Conservation (phyloP, 2,329 filamentous ascomycete genomes). For the Lanzia echinophila region DNA sequence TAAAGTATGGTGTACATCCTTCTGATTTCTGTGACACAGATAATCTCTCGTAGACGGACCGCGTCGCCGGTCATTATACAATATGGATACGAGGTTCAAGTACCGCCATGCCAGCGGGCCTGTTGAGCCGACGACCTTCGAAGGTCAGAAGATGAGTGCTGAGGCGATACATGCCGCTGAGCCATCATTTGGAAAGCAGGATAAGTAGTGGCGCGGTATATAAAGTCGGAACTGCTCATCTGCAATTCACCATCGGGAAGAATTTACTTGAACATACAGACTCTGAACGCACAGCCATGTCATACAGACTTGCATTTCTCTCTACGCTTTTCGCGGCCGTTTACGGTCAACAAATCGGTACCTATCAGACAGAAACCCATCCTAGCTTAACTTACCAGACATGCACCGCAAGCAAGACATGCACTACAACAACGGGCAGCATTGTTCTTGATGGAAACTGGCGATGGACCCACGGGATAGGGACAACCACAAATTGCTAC, state of each 20-base stretch:
- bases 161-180: not conserved
- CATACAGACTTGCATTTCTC: constrained; percentile 27
- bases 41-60: constrained; percentile 1
- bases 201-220: not conserved
- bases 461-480: constrained; percentile 46
- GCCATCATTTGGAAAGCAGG: not conserved
- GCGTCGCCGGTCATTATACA: not conserved
- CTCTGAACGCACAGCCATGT: not conserved
- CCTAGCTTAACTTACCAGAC: constrained; percentile 46
- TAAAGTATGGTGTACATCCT: not conserved
- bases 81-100: not conserved
- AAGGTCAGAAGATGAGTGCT: not conserved
- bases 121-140: not conserved
- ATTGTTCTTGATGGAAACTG: constrained; percentile 51
- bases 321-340: constrained; percentile 37
- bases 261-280: not conserved
- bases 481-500: constrained; percentile 35
- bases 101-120: constrained; percentile 6
- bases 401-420: constrained; percentile 41
- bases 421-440: constrained; percentile 41
- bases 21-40: not conserved
- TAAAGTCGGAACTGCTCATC: not conserved
- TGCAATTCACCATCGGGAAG: not conserved
- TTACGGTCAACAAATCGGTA: constrained; percentile 43
- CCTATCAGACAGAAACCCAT: constrained; percentile 40